Evolutionary conservation across 495 filamentous ascomycete genomes (phyloP).

Genomic region (Polyplosphaeria fusca): DNA sequence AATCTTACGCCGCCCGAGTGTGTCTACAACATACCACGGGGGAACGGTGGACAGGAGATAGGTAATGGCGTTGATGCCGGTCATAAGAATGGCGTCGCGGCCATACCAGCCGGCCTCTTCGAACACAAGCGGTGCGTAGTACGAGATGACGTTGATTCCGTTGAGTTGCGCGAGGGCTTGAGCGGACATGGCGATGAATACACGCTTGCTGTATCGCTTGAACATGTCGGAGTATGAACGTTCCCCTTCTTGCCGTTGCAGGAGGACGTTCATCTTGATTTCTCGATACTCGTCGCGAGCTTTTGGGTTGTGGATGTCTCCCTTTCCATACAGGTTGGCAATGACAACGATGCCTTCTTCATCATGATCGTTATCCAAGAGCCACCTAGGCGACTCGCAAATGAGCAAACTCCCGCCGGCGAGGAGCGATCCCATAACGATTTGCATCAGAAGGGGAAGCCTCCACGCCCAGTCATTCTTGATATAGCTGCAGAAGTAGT

Average conservation of each 20-base stretch:
- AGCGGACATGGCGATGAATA: constrained; percentile 98
- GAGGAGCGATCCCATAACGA: constrained; percentile 83
- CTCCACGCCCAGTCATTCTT: constrained; percentile 84
- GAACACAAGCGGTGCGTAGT: constrained; percentile 95
- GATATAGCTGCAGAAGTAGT: constrained; percentile 95
- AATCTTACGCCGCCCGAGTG: constrained; percentile 86
- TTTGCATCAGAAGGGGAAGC: constrained; percentile 86
- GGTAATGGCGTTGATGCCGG: constrained; percentile 89
- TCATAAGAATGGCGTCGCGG: constrained; percentile 90
- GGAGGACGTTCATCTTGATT: constrained; percentile 95
- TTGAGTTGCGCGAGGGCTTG: constrained; percentile 94
- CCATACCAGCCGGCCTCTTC: constrained; percentile 92
- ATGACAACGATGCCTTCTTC: constrained; percentile 98
- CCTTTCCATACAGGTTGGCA: constrained; percentile 92
- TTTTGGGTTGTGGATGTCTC: constrained; percentile 87
- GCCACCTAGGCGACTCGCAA: constrained; percentile 94
- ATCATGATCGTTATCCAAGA: constrained; percentile 95
- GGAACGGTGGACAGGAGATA: constrained; percentile 90
- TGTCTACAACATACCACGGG: constrained; percentile 95
- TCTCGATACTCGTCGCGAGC: constrained; percentile 94
- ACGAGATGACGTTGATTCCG: constrained; percentile 99
- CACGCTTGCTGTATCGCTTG: constrained; percentile 80
- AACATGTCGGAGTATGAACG: constrained; percentile 94
- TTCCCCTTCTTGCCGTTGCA: constrained; percentile 92
- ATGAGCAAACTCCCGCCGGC: constrained; percentile 85